Conservation (phyloP, 257 asterid species). For the Jacaranda copaia region DNA sequence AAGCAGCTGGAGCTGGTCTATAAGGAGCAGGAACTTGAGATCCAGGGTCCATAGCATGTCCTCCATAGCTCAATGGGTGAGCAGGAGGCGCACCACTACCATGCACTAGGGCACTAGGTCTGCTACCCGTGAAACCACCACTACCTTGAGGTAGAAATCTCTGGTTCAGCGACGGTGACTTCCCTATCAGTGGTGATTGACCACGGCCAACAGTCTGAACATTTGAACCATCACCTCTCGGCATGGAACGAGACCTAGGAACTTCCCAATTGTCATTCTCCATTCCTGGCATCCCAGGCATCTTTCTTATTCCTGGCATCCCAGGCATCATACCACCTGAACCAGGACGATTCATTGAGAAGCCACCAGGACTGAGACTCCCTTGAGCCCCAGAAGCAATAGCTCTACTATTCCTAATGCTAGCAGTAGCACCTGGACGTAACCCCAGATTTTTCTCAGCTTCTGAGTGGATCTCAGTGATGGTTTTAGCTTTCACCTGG, state of each 20-base stretch:
- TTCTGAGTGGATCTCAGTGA: constrained; percentile 91
- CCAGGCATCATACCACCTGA: constrained; percentile 99
- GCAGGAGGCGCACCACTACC: constrained; percentile 60
- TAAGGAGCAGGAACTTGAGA: constrained; percentile 48
- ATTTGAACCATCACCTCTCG: constrained; percentile 69
- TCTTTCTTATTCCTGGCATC: constrained; percentile 91
- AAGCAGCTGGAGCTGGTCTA: constrained; percentile 45
- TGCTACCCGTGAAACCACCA: constrained; percentile 63
- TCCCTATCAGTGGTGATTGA: constrained; percentile 65
- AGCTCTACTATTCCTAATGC: constrained; percentile 72
- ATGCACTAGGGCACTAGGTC: constrained; percentile 82
- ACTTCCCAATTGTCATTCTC: constrained; percentile 92
- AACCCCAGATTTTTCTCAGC: constrained; percentile 95
- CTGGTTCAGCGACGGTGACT: constrained; percentile 63
- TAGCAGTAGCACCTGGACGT: constrained; percentile 96
- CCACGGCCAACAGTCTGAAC: constrained; percentile 56
- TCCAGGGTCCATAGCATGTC: constrained; percentile 44
- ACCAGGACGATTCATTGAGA: constrained; percentile 81
- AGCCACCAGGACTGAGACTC: constrained; percentile 63
- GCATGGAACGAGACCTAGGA: constrained; percentile 77
- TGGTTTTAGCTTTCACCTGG: constrained; percentile 93
- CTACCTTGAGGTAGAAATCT: constrained; percentile 78
- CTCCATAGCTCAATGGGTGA: constrained; percentile 50
- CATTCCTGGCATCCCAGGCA: constrained; percentile 87
- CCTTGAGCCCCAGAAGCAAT: constrained; percentile 67